Percentiles rank a stretch among this genome's conserved stretches.
These are phyloP conservation scores for Penicillium sp. DNA, from an alignment of 2,329 filamentous ascomycete genomes.

Conservation along the genomic window DNA sequence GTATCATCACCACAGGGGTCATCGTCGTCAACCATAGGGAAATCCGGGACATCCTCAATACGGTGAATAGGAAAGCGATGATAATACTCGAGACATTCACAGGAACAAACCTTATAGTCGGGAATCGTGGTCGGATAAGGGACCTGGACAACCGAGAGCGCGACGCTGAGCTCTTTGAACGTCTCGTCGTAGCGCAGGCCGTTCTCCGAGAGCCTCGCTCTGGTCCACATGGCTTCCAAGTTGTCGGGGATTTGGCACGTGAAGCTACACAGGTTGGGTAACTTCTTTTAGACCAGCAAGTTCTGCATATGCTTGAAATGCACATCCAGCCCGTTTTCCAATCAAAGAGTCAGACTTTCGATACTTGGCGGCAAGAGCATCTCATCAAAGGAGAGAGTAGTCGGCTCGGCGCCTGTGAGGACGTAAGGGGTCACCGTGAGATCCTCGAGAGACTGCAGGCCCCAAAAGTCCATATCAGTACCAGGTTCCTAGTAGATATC, in stretches of 20 bases:
- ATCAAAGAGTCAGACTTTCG: slow-evolving; percentile 9
- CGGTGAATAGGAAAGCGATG: slow-evolving; percentile 7
- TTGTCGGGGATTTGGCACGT: slow-evolving; percentile 5
- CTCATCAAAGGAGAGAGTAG: neutral
- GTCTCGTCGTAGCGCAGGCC: too few relatives aligned
- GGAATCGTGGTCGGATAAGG: slow-evolving; percentile 5
- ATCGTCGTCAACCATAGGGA: too few relatives aligned
- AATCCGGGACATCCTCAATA: too few relatives aligned
- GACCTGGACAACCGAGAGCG: neutral
- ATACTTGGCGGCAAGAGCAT: slow-evolving; percentile 2
- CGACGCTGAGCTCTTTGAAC: slow-evolving; percentile 4
- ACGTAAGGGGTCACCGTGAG: slow-evolving; percentile 6
- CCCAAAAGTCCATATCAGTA: neutral
- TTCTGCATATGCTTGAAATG: neutral
- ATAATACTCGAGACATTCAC: slow-evolving; percentile 9
- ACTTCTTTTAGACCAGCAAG: neutral
- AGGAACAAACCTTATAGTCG: slow-evolving; percentile 6
- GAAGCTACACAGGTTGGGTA: slow-evolving; percentile 6
- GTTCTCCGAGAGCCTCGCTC: slow-evolving; percentile 1
- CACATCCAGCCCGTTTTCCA: slow-evolving; percentile 3
- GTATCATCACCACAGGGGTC: too few relatives aligned
- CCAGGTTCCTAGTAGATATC: slow-evolving; percentile 9
- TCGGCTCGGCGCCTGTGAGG: neutral
- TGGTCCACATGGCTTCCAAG: neutral
- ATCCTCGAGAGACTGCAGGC: slow-evolving; percentile 1